phyloP scores from a whole-genome alignment of 257 asterid species.

The Mitragyna speciosa region DNA sequence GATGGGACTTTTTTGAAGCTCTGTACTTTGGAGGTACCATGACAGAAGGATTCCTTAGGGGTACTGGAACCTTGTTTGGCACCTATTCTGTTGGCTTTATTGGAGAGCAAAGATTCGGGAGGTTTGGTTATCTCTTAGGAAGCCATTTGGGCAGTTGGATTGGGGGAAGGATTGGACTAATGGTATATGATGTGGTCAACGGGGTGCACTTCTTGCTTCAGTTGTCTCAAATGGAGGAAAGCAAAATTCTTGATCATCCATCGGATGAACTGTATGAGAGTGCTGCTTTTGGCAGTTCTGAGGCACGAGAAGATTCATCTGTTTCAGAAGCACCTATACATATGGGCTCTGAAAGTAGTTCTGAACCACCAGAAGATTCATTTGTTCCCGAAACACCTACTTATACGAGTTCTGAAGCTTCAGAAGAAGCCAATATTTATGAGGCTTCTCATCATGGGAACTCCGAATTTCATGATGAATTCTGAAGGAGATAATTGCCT shows the following conservation, averaged over 20 bases:
- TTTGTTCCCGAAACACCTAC: not conserved
- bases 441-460: conserved; percentile 44
- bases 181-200: conserved; percentile 82
- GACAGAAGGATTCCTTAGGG: conserved; percentile 88
- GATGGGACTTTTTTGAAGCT: conserved; percentile 97
- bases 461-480: conserved; percentile 53
- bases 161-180: conserved; percentile 86
- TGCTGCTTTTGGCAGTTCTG: conserved; percentile 31
- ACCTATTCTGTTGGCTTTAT: conserved; percentile 64
- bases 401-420: conserved; percentile 3
- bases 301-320: conserved; percentile 21
- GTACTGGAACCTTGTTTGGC: conserved; percentile 83
- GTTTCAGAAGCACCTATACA: conserved; percentile 9
- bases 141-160: conserved; percentile 94
- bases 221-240: conserved; percentile 34
- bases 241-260: conserved; percentile 25
- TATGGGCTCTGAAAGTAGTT: not conserved
- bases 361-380: conserved; percentile 33
- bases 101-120: conserved; percentile 77
- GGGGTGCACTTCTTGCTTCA: conserved; percentile 63
- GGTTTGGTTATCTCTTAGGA: conserved; percentile 87
- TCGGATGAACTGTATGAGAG: conserved; percentile 27
- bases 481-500: conserved; percentile 41
- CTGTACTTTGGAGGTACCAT: conserved; percentile 80
- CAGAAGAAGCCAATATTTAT: conserved; percentile 40